Conservation (phyloP, 495 filamentous ascomycete genomes). For the Margaritispora aquatica region DNA sequence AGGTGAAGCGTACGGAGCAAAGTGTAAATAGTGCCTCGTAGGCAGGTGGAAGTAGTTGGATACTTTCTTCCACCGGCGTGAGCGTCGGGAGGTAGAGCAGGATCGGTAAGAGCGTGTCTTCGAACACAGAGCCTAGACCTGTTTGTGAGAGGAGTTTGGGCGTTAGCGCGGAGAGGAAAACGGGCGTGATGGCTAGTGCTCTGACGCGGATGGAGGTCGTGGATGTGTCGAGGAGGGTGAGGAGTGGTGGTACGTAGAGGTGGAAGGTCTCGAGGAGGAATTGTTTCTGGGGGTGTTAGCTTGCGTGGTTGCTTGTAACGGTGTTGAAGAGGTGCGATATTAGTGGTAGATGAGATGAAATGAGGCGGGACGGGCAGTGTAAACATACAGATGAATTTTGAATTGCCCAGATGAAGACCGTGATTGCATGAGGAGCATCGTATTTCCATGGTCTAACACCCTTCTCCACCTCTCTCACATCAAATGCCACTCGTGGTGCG, state of each 20-base stretch:
- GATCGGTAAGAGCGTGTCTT: constrained; percentile 67
- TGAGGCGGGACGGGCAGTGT: not conserved
- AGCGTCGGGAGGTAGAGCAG: constrained; percentile 71
- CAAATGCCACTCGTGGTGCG: constrained; percentile 31
- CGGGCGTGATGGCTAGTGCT: constrained; percentile 53
- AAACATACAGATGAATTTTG: constrained; percentile 37
- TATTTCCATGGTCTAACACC: constrained; percentile 70
- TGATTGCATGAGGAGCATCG: constrained; percentile 49
- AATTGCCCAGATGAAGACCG: constrained; percentile 63
- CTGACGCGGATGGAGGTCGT: constrained; percentile 45
- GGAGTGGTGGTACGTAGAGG: constrained; percentile 75
- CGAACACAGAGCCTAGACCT: constrained; percentile 73
- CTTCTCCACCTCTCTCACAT: constrained; percentile 40
- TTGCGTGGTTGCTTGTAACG: constrained; percentile 9
- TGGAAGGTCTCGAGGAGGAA: constrained; percentile 50
- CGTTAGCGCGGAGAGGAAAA: constrained; percentile 56
- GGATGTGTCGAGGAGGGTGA: constrained; percentile 72
- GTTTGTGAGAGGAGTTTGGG: constrained; percentile 56
- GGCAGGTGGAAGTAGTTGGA: constrained; percentile 56
- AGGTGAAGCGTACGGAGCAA: constrained; percentile 35
- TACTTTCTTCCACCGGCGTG: constrained; percentile 65
- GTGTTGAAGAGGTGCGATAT: not conserved
- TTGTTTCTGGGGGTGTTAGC: constrained; percentile 16
- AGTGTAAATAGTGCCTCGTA: constrained; percentile 63
- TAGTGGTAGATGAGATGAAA: not conserved